Conservation (phyloP, 352 stramenopile genomes). For the Pythium vanterpoolii region DNA sequence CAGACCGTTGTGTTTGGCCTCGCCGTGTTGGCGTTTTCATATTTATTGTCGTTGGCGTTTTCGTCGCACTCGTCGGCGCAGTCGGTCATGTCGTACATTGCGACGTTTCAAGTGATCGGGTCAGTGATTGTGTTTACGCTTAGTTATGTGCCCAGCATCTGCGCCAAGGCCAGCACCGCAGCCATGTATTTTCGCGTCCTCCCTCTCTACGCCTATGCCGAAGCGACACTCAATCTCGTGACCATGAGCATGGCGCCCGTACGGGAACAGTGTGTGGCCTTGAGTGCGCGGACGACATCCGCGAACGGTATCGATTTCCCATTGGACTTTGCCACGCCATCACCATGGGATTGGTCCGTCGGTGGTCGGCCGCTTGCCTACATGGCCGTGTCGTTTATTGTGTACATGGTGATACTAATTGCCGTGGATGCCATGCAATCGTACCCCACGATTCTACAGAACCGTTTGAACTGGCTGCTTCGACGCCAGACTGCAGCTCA, state of each 20-base stretch:
- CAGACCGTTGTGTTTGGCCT: constrained; percentile 42
- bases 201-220: constrained; percentile 58
- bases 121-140: constrained; percentile 42
- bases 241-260: constrained; percentile 43
- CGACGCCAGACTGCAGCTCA: constrained; percentile 23
- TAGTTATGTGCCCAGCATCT: constrained; percentile 48
- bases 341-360: constrained; percentile 57
- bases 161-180: constrained; percentile 35
- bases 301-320: background rate
- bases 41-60: constrained; percentile 65
- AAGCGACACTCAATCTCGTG: constrained; percentile 44
- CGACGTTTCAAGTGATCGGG: constrained; percentile 67
- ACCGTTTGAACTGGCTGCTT: constrained; percentile 28
- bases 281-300: background rate
- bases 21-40: constrained; percentile 64
- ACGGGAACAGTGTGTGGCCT: constrained; percentile 42
- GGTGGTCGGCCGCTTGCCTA: constrained; percentile 37
- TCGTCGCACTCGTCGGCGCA: constrained; percentile 74
- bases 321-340: constrained; percentile 17
- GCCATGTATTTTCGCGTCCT: constrained; percentile 52
- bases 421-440: constrained; percentile 61
- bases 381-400: constrained; percentile 34
- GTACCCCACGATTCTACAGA: constrained; percentile 56
- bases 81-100: constrained; percentile 71
- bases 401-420: constrained; percentile 56